A percentile compares a stretch with the other conserved stretches of the same genome.
phyloP scores from a whole-genome alignment of 2,329 filamentous ascomycete genomes.

The Cordyceps tenuipes region DNA sequence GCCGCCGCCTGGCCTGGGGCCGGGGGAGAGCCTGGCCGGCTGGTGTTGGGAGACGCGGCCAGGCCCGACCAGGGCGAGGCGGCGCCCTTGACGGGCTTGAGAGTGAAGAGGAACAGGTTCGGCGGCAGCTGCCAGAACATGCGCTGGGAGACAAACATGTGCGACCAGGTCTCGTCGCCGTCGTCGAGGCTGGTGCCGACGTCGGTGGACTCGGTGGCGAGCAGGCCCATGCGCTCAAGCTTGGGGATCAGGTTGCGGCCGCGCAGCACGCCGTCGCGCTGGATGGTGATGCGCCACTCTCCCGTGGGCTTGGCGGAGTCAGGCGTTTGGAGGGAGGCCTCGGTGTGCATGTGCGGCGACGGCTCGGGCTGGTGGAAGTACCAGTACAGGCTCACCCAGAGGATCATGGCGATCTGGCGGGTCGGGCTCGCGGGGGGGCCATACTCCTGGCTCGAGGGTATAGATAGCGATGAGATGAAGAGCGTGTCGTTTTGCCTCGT shows the following conservation, averaged over 20 bases:
- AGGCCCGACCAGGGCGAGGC: conserved; percentile 37
- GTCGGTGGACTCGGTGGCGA: conserved; percentile 65
- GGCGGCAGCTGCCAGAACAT: conserved; percentile 92
- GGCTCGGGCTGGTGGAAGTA: conserved; percentile 89
- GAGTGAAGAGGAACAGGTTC: conserved; percentile 78
- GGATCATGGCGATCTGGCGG: conserved; percentile 89
- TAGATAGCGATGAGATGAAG: conserved; percentile 87
- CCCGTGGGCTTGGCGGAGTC: conserved; percentile 64
- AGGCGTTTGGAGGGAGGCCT: conserved; percentile 57
- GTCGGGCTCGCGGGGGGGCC: conserved; percentile 73
- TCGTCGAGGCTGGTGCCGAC: conserved; percentile 60
- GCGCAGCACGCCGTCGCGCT: conserved; percentile 79
- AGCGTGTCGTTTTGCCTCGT: conserved; percentile 72
- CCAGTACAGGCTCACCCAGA: conserved; percentile 93
- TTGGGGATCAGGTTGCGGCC: conserved; percentile 78
- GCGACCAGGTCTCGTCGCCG: conserved; percentile 54
- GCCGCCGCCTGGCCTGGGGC: conserved; percentile 21
- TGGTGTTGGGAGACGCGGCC: conserved; percentile 44
- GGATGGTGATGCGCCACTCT: conserved; percentile 81
- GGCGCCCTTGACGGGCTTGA: conserved; percentile 47
- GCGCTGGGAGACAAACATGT: conserved; percentile 73
- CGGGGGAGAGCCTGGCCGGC: conserved; percentile 45
- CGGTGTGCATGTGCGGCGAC: conserved; percentile 51
- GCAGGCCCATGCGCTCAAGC: conserved; percentile 85
- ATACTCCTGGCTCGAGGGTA: conserved; percentile 71